These are phyloP conservation scores for Geranium brycei DNA, from an alignment of 345 rosid genomes.

Conservation along the genomic window DNA sequence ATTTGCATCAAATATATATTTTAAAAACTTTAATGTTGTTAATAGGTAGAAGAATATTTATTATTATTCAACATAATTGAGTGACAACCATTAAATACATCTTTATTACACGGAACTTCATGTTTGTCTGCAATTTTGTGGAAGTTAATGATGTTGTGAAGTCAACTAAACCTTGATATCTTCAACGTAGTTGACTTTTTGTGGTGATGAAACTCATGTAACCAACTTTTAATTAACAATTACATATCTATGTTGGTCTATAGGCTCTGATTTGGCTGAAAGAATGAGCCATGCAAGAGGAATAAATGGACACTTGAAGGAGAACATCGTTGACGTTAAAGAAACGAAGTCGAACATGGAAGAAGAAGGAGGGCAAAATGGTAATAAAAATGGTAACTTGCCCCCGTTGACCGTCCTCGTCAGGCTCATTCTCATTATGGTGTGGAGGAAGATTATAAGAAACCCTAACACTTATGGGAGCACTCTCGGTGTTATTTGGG, in stretches of 20 bases:
- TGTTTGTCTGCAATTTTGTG: background rate
- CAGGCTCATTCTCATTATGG: slow-evolving; percentile 8
- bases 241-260: too few species aligned
- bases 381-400: background rate
- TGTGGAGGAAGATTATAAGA: slow-evolving; percentile 13
- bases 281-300: background rate
- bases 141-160: too few species aligned
- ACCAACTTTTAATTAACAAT: background rate
- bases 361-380: background rate
- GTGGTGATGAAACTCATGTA: background rate
- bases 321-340: background rate
- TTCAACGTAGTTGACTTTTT: background rate
- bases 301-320: background rate
- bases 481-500: slow-evolving; percentile 11
- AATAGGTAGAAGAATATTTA: too few species aligned
- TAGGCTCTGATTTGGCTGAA: background rate
- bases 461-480: slow-evolving; percentile 15
- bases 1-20: too few species aligned
- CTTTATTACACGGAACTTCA: too few species aligned
- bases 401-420: slow-evolving; percentile 5
- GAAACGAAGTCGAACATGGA: background rate
- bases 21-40: too few species aligned
- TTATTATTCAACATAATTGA: too few species aligned
- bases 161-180: background rate
- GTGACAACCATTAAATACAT: too few species aligned